Evolutionary conservation across 2,329 filamentous ascomycete species (phyloP).

Genomic region (Stachybotrys echinatus): DNA sequence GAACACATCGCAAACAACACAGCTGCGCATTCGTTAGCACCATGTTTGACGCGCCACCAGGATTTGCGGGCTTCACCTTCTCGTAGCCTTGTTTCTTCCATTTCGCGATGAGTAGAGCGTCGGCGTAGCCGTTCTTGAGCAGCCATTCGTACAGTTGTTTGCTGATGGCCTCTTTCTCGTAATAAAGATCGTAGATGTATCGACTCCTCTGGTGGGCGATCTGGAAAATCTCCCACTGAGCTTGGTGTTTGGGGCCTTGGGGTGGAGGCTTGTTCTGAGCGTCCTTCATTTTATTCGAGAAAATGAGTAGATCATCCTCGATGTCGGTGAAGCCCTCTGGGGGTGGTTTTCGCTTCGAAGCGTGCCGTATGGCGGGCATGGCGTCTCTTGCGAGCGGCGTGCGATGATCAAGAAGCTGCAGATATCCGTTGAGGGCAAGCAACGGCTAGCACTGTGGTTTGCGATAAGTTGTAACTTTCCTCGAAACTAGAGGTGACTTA

Average conservation of each 20-base stretch:
- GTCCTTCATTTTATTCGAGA: conserved; percentile 89
- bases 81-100: conserved; percentile 99
- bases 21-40: conserved; percentile 48
- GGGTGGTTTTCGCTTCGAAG: conserved; percentile 73
- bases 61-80: conserved; percentile 58
- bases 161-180: conserved; percentile 93
- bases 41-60: not conserved
- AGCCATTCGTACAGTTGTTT: conserved; percentile 92
- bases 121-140: conserved; percentile 93
- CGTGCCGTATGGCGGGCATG: conserved; percentile 75
- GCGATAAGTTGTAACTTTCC: too few species aligned
- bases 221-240: conserved; percentile 95
- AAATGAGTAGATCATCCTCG: conserved; percentile 79
- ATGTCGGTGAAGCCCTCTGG: conserved; percentile 85
- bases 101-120: conserved; percentile 93
- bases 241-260: conserved; percentile 80
- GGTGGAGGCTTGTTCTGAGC: conserved; percentile 83
- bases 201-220: conserved; percentile 87
- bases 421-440: too few species aligned
- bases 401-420: too few species aligned
- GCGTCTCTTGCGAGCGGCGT: not conserved
- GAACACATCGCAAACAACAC: conserved; percentile 91
- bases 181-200: conserved; percentile 97
- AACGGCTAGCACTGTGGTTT: too few species aligned
- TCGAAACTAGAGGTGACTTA: too few species aligned